phyloP scores from a whole-genome alignment of 441 rosid species.

The Dalechampia spathulata region DNA sequence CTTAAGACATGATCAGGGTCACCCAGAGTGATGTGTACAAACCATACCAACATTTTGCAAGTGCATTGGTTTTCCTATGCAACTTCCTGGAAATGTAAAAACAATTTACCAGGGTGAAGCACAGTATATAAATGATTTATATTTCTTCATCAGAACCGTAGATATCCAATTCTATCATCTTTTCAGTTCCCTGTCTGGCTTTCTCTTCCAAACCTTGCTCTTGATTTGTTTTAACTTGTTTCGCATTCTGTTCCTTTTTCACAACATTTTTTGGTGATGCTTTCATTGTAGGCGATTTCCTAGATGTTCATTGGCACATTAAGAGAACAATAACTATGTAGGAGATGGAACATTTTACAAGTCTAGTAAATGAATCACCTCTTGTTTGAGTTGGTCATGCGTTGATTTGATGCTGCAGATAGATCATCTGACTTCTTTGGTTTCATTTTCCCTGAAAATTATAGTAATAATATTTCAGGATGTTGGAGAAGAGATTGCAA shows the following conservation, averaged over 20 bases:
- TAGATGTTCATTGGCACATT: conserved; percentile 25
- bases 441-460: conserved; percentile 37
- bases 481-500: not conserved
- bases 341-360: not conserved
- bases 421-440: conserved; percentile 31
- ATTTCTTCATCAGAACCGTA: conserved; percentile 71
- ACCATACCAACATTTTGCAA: no score
- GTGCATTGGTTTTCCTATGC: not conserved
- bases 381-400: conserved; percentile 30
- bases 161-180: conserved; percentile 66
- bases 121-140: conserved; percentile 11
- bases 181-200: conserved; percentile 28
- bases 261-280: conserved; percentile 19
- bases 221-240: conserved; percentile 40
- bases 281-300: conserved; percentile 43
- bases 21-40: no score
- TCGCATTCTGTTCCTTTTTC: conserved; percentile 28
- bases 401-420: conserved; percentile 25
- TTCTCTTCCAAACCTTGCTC: conserved; percentile 21
- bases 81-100: not conserved
- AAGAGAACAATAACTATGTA: not conserved
- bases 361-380: conserved; percentile 39
- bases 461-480: conserved; percentile 11
- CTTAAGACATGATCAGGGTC: not conserved
- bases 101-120: not conserved